These are phyloP conservation scores for Cladophialophora immunda DNA, from an alignment of 2,329 filamentous ascomycete species.

Conservation along the genomic window DNA sequence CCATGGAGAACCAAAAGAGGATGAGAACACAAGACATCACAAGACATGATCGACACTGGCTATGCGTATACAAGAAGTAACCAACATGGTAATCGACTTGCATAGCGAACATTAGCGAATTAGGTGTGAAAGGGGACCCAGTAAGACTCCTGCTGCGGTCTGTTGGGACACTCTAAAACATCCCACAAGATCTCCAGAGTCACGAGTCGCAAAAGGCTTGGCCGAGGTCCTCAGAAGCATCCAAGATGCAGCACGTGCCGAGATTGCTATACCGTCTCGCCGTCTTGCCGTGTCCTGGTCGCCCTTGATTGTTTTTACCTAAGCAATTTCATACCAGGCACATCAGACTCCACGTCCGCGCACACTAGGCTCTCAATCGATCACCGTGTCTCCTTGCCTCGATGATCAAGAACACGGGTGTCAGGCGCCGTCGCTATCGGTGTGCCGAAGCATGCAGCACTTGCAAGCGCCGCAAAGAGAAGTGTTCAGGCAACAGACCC, in stretches of 20 bases:
- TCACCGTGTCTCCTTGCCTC: not conserved
- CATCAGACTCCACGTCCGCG: not conserved
- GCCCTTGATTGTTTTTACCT: not conserved
- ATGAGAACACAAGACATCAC: not conserved
- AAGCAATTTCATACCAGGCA: not conserved
- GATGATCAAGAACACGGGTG: not conserved
- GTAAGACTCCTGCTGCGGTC: not conserved
- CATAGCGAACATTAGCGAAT: not conserved
- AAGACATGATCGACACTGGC: not conserved
- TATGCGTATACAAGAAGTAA: not conserved
- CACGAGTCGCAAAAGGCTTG: not conserved
- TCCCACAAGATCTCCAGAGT: not conserved
- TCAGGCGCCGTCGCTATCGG: not conserved
- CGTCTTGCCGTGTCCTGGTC: no score
- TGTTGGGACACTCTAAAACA: not conserved
- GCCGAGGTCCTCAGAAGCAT: not conserved
- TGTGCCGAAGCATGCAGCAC: slow-evolving; percentile 54
- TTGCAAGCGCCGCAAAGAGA: slow-evolving; percentile 59
- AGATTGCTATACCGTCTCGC: no score
- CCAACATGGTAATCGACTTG: not conserved
- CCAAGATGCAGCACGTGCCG: not conserved
- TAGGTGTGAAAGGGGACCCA: not conserved
- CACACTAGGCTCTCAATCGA: not conserved
- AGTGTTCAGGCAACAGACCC: slow-evolving; percentile 59
- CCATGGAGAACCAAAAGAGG: not conserved